Evolutionary conservation across 306 rosid species (phyloP).

Genomic region (Vachellia pachyceras): DNA sequence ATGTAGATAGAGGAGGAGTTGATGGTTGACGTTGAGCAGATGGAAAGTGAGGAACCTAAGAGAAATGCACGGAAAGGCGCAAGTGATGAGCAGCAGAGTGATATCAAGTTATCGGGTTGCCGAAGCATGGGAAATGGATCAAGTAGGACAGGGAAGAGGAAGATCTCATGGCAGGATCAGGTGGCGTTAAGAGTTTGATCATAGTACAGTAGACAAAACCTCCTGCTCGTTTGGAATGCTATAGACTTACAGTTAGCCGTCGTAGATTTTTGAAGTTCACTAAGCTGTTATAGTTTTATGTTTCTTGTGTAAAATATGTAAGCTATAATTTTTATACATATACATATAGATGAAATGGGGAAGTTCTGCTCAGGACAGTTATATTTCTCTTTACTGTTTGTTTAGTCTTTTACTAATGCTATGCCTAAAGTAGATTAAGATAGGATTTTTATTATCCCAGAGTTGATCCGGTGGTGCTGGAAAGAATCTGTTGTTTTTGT

Average conservation of each 20-base stretch:
- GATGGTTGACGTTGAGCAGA: conserved; percentile 55
- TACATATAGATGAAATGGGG: conserved; percentile 50
- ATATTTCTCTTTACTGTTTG: conserved; percentile 29
- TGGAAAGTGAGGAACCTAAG: conserved; percentile 68
- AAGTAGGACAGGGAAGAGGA: conserved; percentile 81
- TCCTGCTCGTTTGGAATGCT: conserved; percentile 37
- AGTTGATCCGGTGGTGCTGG: neutral
- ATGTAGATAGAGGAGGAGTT: conserved; percentile 84
- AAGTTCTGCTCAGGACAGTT: conserved; percentile 37
- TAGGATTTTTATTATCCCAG: conserved; percentile 5
- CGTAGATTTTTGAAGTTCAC: conserved; percentile 43
- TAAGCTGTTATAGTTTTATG: conserved; percentile 35
- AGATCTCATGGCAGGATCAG: conserved; percentile 98
- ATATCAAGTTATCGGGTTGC: conserved; percentile 73
- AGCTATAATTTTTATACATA: conserved; percentile 46
- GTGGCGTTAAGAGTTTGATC: conserved; percentile 91
- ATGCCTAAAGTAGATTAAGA: conserved; percentile 13
- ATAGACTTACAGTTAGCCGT: conserved; percentile 32
- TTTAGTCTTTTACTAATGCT: conserved; percentile 9
- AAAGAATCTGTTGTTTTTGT: neutral
- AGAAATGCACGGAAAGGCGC: conserved; percentile 61
- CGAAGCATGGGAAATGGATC: conserved; percentile 76
- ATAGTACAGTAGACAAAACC: conserved; percentile 33
- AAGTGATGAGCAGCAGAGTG: conserved; percentile 67
- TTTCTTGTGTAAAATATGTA: conserved; percentile 53